Evolutionary conservation across 257 asterid genomes (phyloP).

Genomic region (Hygrophila difformis): DNA sequence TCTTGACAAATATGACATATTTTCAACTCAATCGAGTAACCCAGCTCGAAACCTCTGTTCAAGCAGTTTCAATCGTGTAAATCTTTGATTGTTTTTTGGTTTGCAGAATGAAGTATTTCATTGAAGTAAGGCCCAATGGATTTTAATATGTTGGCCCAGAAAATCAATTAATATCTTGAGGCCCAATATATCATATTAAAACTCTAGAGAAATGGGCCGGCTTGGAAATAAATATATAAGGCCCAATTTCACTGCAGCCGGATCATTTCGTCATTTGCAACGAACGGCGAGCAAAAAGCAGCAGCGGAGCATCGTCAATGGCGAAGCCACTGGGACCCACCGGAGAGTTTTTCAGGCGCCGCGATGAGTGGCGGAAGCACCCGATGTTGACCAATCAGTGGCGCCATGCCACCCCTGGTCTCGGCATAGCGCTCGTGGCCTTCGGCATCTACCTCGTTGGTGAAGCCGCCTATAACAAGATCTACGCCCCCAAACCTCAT

Average conservation of each 20-base stretch:
- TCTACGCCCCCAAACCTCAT: constrained; percentile 66
- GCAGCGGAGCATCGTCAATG: constrained; percentile 25
- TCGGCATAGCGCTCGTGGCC: constrained; percentile 79
- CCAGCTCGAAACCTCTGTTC: no score
- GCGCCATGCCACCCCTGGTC: constrained; percentile 94
- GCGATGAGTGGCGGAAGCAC: constrained; percentile 94
- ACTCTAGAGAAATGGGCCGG: no score
- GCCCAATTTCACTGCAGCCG: background rate
- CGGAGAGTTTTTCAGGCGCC: constrained; percentile 88
- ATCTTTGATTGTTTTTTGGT: no score
- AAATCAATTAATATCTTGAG: no score
- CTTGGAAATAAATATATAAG: background rate
- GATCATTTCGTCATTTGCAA: constrained; percentile 1
- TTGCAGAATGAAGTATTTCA: no score
- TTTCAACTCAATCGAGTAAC: no score
- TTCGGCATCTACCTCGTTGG: constrained; percentile 71
- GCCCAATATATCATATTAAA: no score
- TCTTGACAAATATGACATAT: no score
- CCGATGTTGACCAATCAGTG: constrained; percentile 80
- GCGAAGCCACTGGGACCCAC: constrained; percentile 67
- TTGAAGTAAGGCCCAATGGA: no score
- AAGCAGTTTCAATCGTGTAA: no score
- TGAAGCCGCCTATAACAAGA: constrained; percentile 45
- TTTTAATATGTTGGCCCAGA: no score
- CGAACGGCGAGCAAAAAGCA: background rate